phyloP scores from a whole-genome alignment of 2,329 filamentous ascomycete genomes.

The Metarhizium album region DNA sequence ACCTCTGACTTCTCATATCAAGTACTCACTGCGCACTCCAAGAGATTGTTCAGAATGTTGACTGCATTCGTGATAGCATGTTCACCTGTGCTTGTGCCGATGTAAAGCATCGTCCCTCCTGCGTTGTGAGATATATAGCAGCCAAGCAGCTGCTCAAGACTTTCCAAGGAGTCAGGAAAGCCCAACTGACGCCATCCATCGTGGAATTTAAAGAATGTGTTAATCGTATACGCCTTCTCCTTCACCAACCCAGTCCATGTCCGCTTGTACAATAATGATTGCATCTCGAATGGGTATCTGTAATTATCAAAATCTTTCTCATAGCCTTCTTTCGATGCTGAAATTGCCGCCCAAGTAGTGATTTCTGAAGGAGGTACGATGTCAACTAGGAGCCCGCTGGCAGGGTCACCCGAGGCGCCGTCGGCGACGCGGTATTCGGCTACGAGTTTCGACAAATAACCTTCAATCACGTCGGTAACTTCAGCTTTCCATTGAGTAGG shows the following conservation, averaged over 20 bases:
- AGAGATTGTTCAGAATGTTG: slow-evolving; percentile 10
- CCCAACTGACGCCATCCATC: background rate
- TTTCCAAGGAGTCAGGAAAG: background rate
- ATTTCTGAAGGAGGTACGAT: background rate
- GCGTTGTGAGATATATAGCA: slow-evolving; percentile 20
- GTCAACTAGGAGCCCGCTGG: background rate
- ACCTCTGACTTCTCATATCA: background rate
- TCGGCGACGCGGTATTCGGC: background rate
- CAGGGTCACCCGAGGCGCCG: background rate
- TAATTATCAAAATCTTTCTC: background rate
- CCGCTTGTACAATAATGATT: background rate
- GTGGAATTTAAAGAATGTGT: background rate
- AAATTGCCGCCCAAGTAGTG: background rate
- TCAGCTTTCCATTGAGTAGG: slow-evolving; percentile 1
- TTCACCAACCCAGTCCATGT: background rate
- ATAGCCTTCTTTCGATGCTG: background rate
- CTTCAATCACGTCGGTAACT: slow-evolving; percentile 12
- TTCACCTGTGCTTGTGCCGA: slow-evolving; percentile 12
- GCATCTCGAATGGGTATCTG: background rate
- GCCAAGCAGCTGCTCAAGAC: slow-evolving; percentile 8
- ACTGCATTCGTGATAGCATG: background rate
- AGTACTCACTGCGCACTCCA: slow-evolving; percentile 8
- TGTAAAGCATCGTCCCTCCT: slow-evolving; percentile 16
- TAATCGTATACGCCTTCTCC: background rate
- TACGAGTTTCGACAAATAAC: slow-evolving; percentile 12